phyloP scores from a whole-genome alignment of 2,329 filamentous ascomycete species.

The Macrophomina pseudophaseolina region DNA sequence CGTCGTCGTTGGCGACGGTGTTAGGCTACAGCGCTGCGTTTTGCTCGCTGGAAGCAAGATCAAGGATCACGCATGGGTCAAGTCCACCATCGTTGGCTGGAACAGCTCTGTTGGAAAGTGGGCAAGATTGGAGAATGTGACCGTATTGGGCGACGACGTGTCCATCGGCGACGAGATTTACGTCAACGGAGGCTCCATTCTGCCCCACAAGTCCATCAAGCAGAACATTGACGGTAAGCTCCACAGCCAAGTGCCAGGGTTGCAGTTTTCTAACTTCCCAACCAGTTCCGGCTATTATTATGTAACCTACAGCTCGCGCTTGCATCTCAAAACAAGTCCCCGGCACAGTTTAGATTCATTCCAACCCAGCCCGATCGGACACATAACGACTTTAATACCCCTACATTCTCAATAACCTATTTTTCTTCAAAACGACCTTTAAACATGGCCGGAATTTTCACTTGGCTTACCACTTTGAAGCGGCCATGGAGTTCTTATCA shows the following conservation, averaged over 20 bases:
- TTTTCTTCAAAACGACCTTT: neutral
- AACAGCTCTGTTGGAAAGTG: constrained; percentile 95
- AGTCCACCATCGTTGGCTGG: constrained; percentile 96
- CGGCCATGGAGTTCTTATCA: constrained; percentile 18
- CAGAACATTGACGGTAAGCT: constrained; percentile 79
- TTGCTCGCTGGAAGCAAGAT: constrained; percentile 88
- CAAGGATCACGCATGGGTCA: constrained; percentile 99
- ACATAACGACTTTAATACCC: constrained; percentile 25
- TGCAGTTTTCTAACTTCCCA: neutral
- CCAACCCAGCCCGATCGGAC: constrained; percentile 9
- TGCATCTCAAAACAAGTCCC: neutral
- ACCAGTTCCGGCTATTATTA: constrained; percentile 52
- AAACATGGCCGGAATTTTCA: neutral
- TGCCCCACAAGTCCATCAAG: constrained; percentile 99
- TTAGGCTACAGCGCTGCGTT: constrained; percentile 91
- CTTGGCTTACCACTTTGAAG: neutral
- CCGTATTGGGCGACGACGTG: constrained; percentile 96
- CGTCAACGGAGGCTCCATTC: constrained; percentile 92
- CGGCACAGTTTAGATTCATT: constrained; percentile 5
- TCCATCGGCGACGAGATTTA: constrained; percentile 98
- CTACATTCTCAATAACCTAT: constrained; percentile 1
- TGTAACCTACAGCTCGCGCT: constrained; percentile 40
- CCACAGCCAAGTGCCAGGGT: neutral
- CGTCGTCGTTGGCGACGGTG: constrained; percentile 91
- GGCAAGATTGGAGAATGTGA: constrained; percentile 96